phyloP scores from a whole-genome alignment of 768 basidiomycete species.

The Sarcodon sp. region DNA sequence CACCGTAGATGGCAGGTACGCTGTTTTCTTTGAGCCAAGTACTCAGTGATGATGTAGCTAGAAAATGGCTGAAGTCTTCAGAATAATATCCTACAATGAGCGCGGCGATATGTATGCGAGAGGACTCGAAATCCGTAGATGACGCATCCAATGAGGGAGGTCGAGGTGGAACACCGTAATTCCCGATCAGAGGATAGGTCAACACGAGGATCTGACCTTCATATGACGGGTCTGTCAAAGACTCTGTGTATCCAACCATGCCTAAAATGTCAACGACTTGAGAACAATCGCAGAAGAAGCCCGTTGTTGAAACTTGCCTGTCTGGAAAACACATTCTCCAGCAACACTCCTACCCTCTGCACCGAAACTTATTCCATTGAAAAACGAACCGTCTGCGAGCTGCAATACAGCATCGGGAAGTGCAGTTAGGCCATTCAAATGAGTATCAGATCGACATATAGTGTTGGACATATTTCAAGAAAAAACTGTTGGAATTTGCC shows the following conservation, averaged over 20 bases:
- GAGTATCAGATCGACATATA: too few relatives aligned
- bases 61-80: slow-evolving; percentile 87
- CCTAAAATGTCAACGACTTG: slow-evolving; percentile 34
- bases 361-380: slow-evolving; percentile 87
- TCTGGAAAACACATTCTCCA: slow-evolving; percentile 99
- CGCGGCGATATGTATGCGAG: slow-evolving; percentile 85
- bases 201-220: slow-evolving; percentile 95
- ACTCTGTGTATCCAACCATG: slow-evolving; percentile 99
- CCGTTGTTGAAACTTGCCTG: slow-evolving; percentile 44
- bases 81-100: slow-evolving; percentile 92
- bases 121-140: slow-evolving; percentile 82
- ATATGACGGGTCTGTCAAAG: slow-evolving; percentile 96
- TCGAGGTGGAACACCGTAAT: slow-evolving; percentile 90
- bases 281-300: slow-evolving; percentile 2
- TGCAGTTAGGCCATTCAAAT: slow-evolving; percentile 2
- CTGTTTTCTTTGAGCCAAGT: slow-evolving; percentile 93
- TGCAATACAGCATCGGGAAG: slow-evolving; percentile 64
- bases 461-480: too few relatives aligned
- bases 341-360: slow-evolving; percentile 82
- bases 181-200: slow-evolving; percentile 94
- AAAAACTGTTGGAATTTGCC: too few relatives aligned
- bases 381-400: slow-evolving; percentile 80
- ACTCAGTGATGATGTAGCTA: slow-evolving; percentile 78
- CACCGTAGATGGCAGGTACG: slow-evolving; percentile 88
- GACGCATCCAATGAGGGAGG: slow-evolving; percentile 35